phyloP scores from a whole-genome alignment of 2,329 filamentous ascomycete species.

The Hypoxylon sp. region DNA sequence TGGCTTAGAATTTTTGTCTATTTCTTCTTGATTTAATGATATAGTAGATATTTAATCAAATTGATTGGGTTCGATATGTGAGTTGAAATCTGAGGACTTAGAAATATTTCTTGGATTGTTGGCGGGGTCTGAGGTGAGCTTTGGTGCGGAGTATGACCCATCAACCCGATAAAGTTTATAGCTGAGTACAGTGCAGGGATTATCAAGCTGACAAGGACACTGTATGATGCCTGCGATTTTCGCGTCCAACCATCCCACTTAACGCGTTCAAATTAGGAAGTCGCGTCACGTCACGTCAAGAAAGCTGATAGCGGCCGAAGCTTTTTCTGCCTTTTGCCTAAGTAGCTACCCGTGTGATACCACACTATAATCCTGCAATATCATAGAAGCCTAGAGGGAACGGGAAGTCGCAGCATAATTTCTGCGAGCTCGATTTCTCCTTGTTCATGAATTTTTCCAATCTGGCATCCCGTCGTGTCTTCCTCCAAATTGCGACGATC shows the following conservation, averaged over 20 bases:
- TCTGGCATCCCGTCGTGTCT: slow-evolving; percentile 46
- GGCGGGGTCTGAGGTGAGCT: no score
- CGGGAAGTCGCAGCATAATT: slow-evolving; percentile 9
- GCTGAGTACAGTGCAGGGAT: neutral
- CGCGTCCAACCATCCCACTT: slow-evolving; percentile 43
- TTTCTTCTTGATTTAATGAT: no score
- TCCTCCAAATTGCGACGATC: slow-evolving; percentile 43
- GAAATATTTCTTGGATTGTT: no score
- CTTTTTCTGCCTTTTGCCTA: slow-evolving; percentile 24
- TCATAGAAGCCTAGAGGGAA: slow-evolving; percentile 1
- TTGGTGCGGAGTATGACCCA: no score
- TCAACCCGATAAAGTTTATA: slow-evolving; percentile 32
- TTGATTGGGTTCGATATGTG: no score
- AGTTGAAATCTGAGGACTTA: no score
- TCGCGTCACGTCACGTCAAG: slow-evolving; percentile 34
- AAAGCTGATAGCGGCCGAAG: slow-evolving; percentile 13
- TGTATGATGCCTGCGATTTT: slow-evolving; percentile 36
- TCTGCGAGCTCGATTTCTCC: neutral
- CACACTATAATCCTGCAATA: slow-evolving; percentile 20
- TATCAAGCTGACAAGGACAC: neutral
- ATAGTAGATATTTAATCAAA: no score
- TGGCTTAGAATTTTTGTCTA: no score
- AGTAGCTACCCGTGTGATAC: slow-evolving; percentile 6
- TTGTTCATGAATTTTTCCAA: slow-evolving; percentile 30
- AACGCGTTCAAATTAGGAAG: slow-evolving; percentile 39